These are phyloP conservation scores for Umbelopsis sp. DNA, from an alignment of 192 early-diverging fungal genomes.

Conservation along the genomic window DNA sequence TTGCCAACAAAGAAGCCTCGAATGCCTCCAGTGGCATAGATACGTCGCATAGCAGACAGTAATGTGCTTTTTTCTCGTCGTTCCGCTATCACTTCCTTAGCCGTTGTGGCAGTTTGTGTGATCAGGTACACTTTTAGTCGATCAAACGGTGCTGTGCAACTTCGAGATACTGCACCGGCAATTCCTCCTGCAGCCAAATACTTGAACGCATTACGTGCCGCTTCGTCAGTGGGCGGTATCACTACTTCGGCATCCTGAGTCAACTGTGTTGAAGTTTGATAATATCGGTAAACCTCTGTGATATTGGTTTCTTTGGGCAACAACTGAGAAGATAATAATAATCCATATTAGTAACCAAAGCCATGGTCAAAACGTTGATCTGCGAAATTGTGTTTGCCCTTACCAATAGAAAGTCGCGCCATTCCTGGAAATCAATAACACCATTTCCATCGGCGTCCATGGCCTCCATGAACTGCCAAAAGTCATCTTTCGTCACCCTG, in stretches of 20 bases:
- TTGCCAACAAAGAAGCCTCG: conserved; percentile 76
- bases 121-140: conserved; percentile 67
- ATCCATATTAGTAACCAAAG: conserved; percentile 4
- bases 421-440: conserved; percentile 67
- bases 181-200: conserved; percentile 73
- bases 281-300: conserved; percentile 65
- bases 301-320: conserved; percentile 65
- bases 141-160: conserved; percentile 76
- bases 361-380: not conserved
- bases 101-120: conserved; percentile 41
- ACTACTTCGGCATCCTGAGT: conserved; percentile 70
- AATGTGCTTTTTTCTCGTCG: conserved; percentile 44
- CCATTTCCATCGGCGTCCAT: conserved; percentile 70
- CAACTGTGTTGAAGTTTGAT: conserved; percentile 60
- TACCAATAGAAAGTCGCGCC: conserved; percentile 65
- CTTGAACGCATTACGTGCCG: conserved; percentile 52
- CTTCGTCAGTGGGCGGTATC: conserved; percentile 55
- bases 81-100: conserved; percentile 28
- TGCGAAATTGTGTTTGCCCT: conserved; percentile 18
- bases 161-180: conserved; percentile 73
- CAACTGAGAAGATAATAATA: conserved; percentile 49
- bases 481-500: conserved; percentile 57
- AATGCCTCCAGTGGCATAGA: conserved; percentile 70
- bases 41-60: conserved; percentile 49
- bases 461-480: conserved; percentile 59